These are phyloP conservation scores for Musa acuminata DNA, from an alignment of 176 grass and related monocot species.

Conservation along the genomic window DNA sequence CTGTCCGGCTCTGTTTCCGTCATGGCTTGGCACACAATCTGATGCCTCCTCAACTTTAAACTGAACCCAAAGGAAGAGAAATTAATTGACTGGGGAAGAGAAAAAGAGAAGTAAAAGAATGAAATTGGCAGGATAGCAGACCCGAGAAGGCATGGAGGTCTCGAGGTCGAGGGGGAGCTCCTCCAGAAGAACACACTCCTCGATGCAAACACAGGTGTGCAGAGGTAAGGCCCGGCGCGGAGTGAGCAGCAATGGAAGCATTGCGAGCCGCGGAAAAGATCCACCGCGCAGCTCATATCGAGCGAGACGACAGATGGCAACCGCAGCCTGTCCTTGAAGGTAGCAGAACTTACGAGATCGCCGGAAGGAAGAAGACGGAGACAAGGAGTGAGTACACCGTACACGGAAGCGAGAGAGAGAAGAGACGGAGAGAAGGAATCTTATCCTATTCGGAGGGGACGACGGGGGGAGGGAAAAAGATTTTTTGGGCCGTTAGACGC, in stretches of 20 bases:
- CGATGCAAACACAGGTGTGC: background rate
- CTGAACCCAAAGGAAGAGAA: background rate
- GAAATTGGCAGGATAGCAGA: background rate
- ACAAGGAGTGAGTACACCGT: background rate
- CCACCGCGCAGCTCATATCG: background rate
- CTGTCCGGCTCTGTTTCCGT: conserved; percentile 49
- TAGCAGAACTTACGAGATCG: background rate
- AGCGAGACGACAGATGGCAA: too few relatives aligned
- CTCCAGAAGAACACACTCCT: background rate
- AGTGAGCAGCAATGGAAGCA: conserved; percentile 8
- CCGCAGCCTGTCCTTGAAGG: background rate
- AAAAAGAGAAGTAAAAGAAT: background rate
- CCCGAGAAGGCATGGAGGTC: background rate
- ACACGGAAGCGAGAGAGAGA: background rate
- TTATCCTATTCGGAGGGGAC: background rate
- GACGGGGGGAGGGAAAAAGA: background rate
- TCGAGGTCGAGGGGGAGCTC: background rate
- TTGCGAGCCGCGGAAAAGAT: background rate
- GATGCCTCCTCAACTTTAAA: background rate
- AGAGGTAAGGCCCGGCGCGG: background rate
- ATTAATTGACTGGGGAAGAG: background rate
- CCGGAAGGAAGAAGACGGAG: background rate
- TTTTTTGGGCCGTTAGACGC: background rate
- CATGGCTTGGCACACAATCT: conserved; percentile 41
- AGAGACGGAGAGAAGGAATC: background rate